Evolutionary conservation across 176 grass and related monocot species (phyloP).

Genomic region (Cocos nucifera): DNA sequence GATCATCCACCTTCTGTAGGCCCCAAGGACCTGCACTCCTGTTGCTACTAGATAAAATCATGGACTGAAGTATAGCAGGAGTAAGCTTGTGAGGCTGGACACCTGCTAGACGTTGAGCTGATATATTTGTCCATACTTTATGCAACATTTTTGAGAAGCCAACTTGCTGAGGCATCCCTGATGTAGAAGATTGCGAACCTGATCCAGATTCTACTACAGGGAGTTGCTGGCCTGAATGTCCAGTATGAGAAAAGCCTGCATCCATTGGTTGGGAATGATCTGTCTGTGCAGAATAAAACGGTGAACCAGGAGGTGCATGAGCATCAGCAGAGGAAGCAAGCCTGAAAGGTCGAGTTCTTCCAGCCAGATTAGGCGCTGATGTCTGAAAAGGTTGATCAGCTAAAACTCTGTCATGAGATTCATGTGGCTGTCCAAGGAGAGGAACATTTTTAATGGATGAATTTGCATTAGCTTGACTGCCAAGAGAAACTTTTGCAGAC

Average conservation of each 20-base stretch:
- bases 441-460: neutral
- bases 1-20: conserved; percentile 42
- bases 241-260: conserved; percentile 29
- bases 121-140: conserved; percentile 93
- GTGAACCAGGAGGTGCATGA: conserved; percentile 8
- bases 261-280: conserved; percentile 1
- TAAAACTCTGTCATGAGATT: neutral
- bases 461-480: neutral
- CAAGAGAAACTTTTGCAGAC: neutral
- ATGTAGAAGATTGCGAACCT: conserved; percentile 26
- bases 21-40: conserved; percentile 45
- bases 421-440: neutral
- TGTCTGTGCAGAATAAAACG: conserved; percentile 14
- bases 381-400: conserved; percentile 4
- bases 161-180: conserved; percentile 37
- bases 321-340: conserved; percentile 12
- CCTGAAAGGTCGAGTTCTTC: conserved; percentile 5
- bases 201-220: conserved; percentile 34
- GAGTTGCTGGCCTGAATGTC: conserved; percentile 36
- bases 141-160: conserved; percentile 70
- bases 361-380: neutral
- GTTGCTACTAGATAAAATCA: conserved; percentile 55
- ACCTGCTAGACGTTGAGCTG: conserved; percentile 51
- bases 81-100: conserved; percentile 57
- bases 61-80: conserved; percentile 73